These are phyloP conservation scores for Microascus cirrosus DNA, from an alignment of 2,329 filamentous ascomycete genomes.

Conservation along the genomic window DNA sequence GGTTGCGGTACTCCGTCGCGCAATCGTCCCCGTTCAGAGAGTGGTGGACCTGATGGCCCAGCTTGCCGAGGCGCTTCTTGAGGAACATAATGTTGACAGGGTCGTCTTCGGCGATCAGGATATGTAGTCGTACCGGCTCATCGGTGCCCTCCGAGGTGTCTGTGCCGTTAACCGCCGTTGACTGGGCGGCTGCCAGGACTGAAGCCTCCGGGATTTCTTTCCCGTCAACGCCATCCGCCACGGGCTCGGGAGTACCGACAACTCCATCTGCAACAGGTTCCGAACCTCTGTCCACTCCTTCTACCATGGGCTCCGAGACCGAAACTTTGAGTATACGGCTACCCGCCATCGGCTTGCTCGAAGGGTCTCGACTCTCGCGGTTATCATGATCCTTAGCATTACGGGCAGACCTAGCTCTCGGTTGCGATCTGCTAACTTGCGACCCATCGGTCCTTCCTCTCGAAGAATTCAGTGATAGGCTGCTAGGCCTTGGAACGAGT, in stretches of 20 bases:
- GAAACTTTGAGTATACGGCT: not conserved
- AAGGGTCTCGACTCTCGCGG: not conserved
- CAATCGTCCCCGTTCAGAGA: conserved; percentile 82
- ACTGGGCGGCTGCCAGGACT: not conserved
- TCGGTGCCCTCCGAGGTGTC: not conserved
- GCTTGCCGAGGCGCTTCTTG: conserved; percentile 66
- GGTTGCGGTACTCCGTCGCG: conserved; percentile 56
- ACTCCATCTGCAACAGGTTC: too few species aligned
- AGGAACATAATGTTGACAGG: conserved; percentile 78
- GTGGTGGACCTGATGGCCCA: conserved; percentile 59
- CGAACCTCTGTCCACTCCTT: not conserved
- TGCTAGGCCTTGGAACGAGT: not conserved
- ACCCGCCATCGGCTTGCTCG: not conserved
- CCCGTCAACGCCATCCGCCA: not conserved
- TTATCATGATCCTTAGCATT: not conserved
- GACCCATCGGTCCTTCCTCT: not conserved
- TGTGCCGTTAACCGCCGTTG: not conserved
- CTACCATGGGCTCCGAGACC: not conserved
- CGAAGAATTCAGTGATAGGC: not conserved
- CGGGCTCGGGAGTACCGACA: not conserved
- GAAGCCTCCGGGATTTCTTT: not conserved
- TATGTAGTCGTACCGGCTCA: conserved; percentile 30
- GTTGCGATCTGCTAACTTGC: not conserved
- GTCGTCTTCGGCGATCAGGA: conserved; percentile 80
- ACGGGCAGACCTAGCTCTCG: not conserved